Percentiles rank a stretch among this genome's conserved stretches.
phyloP scores from a whole-genome alignment of 106 monocot genomes.

The Chionographis japonica region DNA sequence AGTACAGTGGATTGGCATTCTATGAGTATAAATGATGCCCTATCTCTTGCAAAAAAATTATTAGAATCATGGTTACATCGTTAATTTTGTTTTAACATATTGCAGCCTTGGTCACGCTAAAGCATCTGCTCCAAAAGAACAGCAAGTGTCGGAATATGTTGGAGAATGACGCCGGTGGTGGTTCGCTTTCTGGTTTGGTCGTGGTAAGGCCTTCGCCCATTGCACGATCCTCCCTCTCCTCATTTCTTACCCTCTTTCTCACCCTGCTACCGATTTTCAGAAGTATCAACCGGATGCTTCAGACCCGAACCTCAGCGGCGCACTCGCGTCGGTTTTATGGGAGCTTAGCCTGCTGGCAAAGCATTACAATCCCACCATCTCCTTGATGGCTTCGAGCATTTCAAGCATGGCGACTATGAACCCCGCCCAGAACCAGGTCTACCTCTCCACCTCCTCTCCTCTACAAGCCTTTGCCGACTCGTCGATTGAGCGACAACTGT shows the following conservation, averaged over 20 bases:
- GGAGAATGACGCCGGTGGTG: constrained; percentile 94
- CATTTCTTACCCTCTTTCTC: background rate
- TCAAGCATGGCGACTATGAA: constrained; percentile 52
- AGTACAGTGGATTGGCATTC: no score
- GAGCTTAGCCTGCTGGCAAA: constrained; percentile 81
- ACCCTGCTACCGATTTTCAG: constrained; percentile 28
- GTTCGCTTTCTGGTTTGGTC: constrained; percentile 82
- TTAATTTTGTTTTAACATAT: background rate
- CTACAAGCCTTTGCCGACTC: constrained; percentile 65
- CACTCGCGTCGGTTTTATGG: constrained; percentile 92
- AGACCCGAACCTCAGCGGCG: constrained; percentile 89
- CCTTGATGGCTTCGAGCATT: constrained; percentile 67
- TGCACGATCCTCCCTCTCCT: background rate
- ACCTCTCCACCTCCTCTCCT: constrained; percentile 47
- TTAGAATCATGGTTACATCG: no score
- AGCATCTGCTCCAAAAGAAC: constrained; percentile 83
- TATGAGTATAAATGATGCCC: no score
- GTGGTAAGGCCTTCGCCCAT: constrained; percentile 35
- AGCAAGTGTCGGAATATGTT: constrained; percentile 76
- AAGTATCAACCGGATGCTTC: constrained; percentile 83
- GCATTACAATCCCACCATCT: constrained; percentile 76
- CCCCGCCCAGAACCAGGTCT: constrained; percentile 48
- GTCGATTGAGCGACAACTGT: constrained; percentile 40
- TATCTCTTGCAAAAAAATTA: no score
- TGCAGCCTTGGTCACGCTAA: constrained; percentile 82